These are phyloP conservation scores for Tanacetum coccineum DNA, from an alignment of 129 eudicot genomes.

Conservation along the genomic window DNA sequence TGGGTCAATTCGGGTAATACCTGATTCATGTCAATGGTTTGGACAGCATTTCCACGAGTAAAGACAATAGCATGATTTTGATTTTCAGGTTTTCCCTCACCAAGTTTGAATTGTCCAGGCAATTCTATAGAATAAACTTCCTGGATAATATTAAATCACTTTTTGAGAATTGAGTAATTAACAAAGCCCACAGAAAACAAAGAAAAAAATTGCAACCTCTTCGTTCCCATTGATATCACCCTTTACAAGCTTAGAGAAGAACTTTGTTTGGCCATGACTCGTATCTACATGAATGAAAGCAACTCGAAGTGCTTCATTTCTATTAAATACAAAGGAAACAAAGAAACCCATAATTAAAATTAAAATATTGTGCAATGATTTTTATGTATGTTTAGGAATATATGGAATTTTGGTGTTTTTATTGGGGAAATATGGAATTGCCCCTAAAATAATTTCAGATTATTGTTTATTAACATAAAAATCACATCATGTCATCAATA, in stretches of 20 bases:
- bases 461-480: background rate
- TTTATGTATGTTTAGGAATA: no score
- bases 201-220: constrained; percentile 40
- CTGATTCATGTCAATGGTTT: constrained; percentile 96
- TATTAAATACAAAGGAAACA: constrained; percentile 22
- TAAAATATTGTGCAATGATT: no score
- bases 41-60: constrained; percentile 92
- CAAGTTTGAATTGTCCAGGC: constrained; percentile 94
- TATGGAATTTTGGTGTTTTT: no score
- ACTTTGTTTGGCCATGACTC: constrained; percentile 62
- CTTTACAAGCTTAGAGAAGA: constrained; percentile 85
- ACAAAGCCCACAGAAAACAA: constrained; percentile 1
- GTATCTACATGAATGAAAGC: constrained; percentile 88
- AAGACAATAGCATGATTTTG: constrained; percentile 90
- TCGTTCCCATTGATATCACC: constrained; percentile 91
- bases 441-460: no score
- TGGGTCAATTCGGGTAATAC: background rate
- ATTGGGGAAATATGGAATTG: no score
- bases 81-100: constrained; percentile 99
- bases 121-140: constrained; percentile 87
- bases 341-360: constrained; percentile 1
- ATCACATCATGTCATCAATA: background rate
- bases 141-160: constrained; percentile 35
- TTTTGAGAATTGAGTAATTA: background rate
- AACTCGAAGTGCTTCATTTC: constrained; percentile 97